These are phyloP conservation scores for Colletotrichum sp. DNA, from an alignment of 2,329 filamentous ascomycete species.

Conservation along the genomic window DNA sequence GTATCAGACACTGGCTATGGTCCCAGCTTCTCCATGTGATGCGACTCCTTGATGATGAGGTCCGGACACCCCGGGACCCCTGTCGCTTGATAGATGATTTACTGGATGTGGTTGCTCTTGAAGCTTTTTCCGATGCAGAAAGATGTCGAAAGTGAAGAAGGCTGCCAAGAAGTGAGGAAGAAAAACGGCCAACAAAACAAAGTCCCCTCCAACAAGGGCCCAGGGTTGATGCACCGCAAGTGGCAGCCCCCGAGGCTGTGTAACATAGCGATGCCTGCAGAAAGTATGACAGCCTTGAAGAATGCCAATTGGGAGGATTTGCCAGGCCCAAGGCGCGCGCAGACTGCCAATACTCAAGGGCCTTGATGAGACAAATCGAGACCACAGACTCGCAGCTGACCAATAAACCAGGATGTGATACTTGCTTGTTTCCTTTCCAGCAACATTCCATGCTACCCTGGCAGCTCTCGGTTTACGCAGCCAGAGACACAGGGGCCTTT, in stretches of 20 bases:
- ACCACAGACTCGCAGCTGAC: neutral
- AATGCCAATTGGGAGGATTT: neutral
- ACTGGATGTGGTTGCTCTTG: neutral
- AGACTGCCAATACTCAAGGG: neutral
- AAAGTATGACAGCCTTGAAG: slow-evolving; percentile 1
- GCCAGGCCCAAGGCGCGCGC: neutral
- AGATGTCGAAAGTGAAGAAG: neutral
- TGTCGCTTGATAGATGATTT: neutral
- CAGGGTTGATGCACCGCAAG: neutral
- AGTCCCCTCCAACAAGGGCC: neutral
- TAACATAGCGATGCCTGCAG: neutral
- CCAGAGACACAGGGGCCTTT: neutral
- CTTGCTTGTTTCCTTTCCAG: neutral
- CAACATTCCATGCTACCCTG: neutral
- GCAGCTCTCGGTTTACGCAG: neutral
- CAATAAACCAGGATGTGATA: neutral
- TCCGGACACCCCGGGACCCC: neutral
- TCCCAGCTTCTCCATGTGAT: neutral
- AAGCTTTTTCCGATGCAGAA: neutral
- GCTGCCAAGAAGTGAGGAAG: neutral
- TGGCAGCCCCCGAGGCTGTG: neutral
- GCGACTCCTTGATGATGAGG: neutral
- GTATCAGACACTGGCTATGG: neutral
- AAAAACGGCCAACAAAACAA: neutral
- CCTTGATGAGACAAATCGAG: neutral